Evolutionary conservation across 1,284 basidiomycete genomes (phyloP).

Genomic region (Psilocybe mexicana): DNA sequence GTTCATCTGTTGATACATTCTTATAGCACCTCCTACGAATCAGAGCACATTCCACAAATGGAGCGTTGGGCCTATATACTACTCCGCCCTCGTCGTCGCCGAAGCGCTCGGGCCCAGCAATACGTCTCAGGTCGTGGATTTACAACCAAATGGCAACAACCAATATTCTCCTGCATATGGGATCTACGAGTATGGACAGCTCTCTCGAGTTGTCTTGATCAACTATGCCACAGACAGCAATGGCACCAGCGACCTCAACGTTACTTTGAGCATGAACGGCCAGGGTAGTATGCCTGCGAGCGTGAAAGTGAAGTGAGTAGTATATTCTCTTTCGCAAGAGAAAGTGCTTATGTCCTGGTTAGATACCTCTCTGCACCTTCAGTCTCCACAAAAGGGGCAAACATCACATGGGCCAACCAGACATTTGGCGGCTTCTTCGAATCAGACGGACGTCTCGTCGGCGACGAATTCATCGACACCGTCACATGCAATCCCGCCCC

Average conservation of each 20-base stretch:
- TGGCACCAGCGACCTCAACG: conserved; percentile 53
- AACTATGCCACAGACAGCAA: conserved; percentile 64
- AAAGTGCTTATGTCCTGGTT: too few species aligned
- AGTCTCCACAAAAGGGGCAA: conserved; percentile 56
- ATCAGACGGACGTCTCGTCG: conserved; percentile 63
- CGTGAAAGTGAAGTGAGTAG: conserved; percentile 53
- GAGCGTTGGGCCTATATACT: conserved; percentile 70
- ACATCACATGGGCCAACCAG: conserved; percentile 78
- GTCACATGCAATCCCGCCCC: conserved; percentile 44
- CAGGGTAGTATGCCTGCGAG: conserved; percentile 33
- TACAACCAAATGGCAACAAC: conserved; percentile 54
- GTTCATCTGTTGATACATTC: conserved; percentile 22
- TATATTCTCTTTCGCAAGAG: conserved; percentile 46
- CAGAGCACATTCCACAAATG: conserved; percentile 57
- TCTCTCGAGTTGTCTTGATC: conserved; percentile 62
- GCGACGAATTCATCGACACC: conserved; percentile 48
- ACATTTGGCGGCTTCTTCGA: conserved; percentile 63
- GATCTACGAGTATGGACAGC: conserved; percentile 64
- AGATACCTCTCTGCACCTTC: conserved; percentile 46
- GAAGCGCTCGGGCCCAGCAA: conserved; percentile 68
- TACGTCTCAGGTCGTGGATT: conserved; percentile 59
- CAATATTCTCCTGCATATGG: conserved; percentile 70
- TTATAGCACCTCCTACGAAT: conserved; percentile 58
- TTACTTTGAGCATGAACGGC: conserved; percentile 37
- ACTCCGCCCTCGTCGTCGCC: conserved; percentile 66